Base-by-base conservation (phyloP, 192 early-diverging fungal genomes). In the Helicostylum pulchrum region DNA sequence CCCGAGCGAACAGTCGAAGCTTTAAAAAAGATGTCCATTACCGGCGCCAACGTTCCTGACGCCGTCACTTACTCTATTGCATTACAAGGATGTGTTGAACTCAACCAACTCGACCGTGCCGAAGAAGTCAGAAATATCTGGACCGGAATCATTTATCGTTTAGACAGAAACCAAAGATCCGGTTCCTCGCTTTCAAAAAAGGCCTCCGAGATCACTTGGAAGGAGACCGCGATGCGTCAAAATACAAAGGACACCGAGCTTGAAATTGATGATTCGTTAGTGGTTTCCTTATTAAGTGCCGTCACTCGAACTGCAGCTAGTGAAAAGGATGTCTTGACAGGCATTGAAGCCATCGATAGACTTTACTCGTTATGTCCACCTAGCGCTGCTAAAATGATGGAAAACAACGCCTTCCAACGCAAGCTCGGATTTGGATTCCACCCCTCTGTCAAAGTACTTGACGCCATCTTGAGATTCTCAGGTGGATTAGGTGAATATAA, bases 401-500 rank as follows among this genome's bases (percentile, higher is more conserved):
- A 43, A 26, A 45, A 45, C 10, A 44, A 59, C 26, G 5, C 20
- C 4, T 30, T 26, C 8, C 15, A 48, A 17, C 36, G 57, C 7
- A 19, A 26, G 2, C 11, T 42, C 15, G 57, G 57, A 5, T 59
- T 39, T 44, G 57, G 57, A 26, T 39, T 45, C 9, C 36, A 42
- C 26, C 57, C 57, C 6, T 45, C 57, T 10, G 36, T 14, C 21
- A 45, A 45, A 26, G 43, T 14, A 1, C 19, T 59, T 10, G 57
- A 59, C 43, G 57, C 57, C 3, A 59, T 59, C 9, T 36, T 59
- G 12, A 36, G 57, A 44, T 59, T 59, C 26, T 44, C 57, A 7
- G 57, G 57, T 8, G 57, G 57, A 10, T 45, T 59, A n/a, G 12
- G 21, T 15, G 57, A 59, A 44, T 59, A 44, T 59, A n/a, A 44